Evolutionary conservation across 2,329 filamentous ascomycete species (phyloP).

Genomic region (Cercospora zeae-maydis): DNA sequence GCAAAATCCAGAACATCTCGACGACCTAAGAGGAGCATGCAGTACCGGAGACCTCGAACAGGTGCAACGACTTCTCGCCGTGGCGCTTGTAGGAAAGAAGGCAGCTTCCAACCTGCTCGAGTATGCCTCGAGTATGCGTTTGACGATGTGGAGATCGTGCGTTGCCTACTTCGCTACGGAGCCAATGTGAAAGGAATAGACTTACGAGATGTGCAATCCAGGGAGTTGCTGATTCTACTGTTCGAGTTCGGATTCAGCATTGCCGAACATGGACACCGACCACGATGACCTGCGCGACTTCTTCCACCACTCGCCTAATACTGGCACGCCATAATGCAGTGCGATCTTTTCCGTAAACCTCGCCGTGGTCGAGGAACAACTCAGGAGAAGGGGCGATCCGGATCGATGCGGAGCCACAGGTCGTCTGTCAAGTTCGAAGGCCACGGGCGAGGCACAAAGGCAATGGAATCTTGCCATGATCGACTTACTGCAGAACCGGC

Average conservation of each 20-base stretch:
- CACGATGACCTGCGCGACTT: slow-evolving; percentile 14
- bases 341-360: slow-evolving; percentile 16
- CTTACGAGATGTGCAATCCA: not conserved
- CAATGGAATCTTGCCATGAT: slow-evolving; percentile 11
- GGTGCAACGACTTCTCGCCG: not conserved
- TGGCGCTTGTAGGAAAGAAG: not conserved
- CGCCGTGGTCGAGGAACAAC: slow-evolving; percentile 11
- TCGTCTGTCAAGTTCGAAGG: not conserved
- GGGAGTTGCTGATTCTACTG: not conserved
- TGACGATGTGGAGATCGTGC: not conserved
- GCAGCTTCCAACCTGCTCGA: not conserved
- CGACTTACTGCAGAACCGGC: slow-evolving; percentile 10
- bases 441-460: not conserved
- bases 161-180: not conserved
- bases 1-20: not conserved
- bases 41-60: not conserved
- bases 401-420: not conserved
- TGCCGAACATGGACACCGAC: not conserved
- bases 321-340: slow-evolving; percentile 13
- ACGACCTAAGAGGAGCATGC: not conserved
- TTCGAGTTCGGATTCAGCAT: not conserved
- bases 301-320: not conserved
- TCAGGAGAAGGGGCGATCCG: slow-evolving; percentile 10
- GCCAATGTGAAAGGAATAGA: not conserved
- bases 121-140: not conserved